Conservation (phyloP, 495 filamentous ascomycete species). For the Evernia prunastri region DNA sequence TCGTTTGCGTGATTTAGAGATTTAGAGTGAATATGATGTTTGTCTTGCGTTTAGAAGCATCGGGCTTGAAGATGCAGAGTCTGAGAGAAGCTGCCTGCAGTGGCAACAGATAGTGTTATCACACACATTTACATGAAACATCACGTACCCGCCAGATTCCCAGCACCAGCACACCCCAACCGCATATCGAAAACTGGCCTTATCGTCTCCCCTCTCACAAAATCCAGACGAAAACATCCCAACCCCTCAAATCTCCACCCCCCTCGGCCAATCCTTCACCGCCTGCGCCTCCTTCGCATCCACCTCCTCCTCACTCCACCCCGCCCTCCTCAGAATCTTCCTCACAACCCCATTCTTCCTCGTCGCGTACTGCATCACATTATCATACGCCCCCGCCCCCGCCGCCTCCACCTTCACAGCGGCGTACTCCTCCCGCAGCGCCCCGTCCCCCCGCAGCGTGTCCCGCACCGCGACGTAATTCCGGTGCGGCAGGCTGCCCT, state of each 20-base stretch:
- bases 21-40: too few relatives aligned
- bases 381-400: constrained; percentile 1
- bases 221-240: too few relatives aligned
- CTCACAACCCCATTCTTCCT: constrained; percentile 20
- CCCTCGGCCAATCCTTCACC: constrained; percentile 14
- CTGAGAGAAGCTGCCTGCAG: too few relatives aligned
- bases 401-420: constrained; percentile 21
- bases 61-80: too few relatives aligned
- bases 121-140: too few relatives aligned
- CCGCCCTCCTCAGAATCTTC: constrained; percentile 20
- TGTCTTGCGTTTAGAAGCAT: too few relatives aligned
- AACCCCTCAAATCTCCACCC: background rate
- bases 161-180: too few relatives aligned
- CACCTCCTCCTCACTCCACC: constrained; percentile 25
- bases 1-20: too few relatives aligned
- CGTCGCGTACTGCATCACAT: constrained; percentile 22
- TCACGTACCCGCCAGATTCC: too few relatives aligned
- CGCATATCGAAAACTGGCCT: too few relatives aligned
- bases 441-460: constrained; percentile 20
- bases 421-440: constrained; percentile 28
- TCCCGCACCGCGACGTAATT: constrained; percentile 25
- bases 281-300: constrained; percentile 17
- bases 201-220: too few relatives aligned
- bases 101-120: too few relatives aligned
- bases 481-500: constrained; percentile 14